Conservation (phyloP, 805 yeast species). For the Lachancea dasiensis region DNA sequence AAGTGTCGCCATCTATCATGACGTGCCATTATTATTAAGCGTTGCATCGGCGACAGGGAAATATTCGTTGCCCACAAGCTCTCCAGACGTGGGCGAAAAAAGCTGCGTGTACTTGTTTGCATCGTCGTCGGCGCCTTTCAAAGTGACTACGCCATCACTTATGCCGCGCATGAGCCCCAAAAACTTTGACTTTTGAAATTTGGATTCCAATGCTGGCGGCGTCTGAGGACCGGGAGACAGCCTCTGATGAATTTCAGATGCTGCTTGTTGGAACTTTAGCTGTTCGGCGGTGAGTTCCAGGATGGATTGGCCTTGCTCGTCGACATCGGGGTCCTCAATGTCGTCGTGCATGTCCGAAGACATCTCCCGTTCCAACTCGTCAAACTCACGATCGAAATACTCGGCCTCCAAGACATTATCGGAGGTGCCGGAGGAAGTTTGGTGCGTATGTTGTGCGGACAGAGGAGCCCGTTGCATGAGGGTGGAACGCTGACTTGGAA, state of each 20-base stretch:
- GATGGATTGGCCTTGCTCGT: too few species aligned
- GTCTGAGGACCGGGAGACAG: conserved; percentile 16
- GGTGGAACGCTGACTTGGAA: background rate
- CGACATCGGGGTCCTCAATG: too few species aligned
- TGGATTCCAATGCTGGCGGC: conserved; percentile 13
- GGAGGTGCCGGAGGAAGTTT: conserved; percentile 9
- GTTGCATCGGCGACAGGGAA: conserved; percentile 20
- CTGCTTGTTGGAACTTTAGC: conserved; percentile 22
- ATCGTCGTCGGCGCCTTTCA: conserved; percentile 14
- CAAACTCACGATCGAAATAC: conserved; percentile 21
- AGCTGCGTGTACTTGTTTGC: conserved; percentile 17
- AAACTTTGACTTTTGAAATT: conserved; percentile 27
- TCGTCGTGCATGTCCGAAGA: too few species aligned
- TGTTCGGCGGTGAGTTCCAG: conserved; percentile 24
- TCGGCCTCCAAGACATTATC: too few species aligned
- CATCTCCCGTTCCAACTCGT: too few species aligned
- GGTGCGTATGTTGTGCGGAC: conserved; percentile 1
- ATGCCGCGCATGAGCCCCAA: conserved; percentile 27
- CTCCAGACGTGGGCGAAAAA: conserved; percentile 22
- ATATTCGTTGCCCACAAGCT: conserved; percentile 25
- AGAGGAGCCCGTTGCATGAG: background rate
- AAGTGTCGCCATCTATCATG: too few species aligned
- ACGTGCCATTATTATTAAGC: background rate
- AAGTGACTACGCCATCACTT: conserved; percentile 29
- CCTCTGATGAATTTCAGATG: conserved; percentile 18